These are phyloP conservation scores for Viridothelium virens DNA, from an alignment of 495 filamentous ascomycete species.

Conservation along the genomic window DNA sequence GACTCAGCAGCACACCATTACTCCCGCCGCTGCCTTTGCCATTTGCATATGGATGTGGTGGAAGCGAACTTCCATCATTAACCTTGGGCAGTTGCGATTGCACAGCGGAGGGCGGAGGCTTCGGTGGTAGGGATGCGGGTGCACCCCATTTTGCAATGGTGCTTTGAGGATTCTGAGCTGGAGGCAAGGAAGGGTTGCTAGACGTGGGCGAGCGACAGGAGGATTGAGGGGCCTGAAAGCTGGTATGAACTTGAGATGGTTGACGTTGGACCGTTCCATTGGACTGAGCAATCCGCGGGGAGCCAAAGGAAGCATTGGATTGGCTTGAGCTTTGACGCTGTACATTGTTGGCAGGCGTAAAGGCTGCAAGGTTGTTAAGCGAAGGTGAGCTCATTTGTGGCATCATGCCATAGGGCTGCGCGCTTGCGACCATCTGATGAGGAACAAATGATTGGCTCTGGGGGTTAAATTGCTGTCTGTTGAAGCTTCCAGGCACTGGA, in stretches of 20 bases:
- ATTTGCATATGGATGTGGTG: slow-evolving; percentile 9
- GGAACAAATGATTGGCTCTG: slow-evolving; percentile 88
- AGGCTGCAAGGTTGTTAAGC: slow-evolving; percentile 8
- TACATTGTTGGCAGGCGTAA: not conserved
- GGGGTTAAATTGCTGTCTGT: slow-evolving; percentile 80
- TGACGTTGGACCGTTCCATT: slow-evolving; percentile 14
- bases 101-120: slow-evolving; percentile 34
- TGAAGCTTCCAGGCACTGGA: slow-evolving; percentile 73
- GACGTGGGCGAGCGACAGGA: slow-evolving; percentile 14
- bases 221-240: slow-evolving; percentile 26
- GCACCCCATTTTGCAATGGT: slow-evolving; percentile 41
- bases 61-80: slow-evolving; percentile 7
- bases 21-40: slow-evolving; percentile 1
- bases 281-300: slow-evolving; percentile 11
- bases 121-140: slow-evolving; percentile 38
- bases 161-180: slow-evolving; percentile 26
- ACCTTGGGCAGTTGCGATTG: slow-evolving; percentile 28
- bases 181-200: slow-evolving; percentile 13
- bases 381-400: slow-evolving; percentile 6
- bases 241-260: slow-evolving; percentile 20
- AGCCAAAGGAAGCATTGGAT: slow-evolving; percentile 15
- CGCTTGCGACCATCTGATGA: slow-evolving; percentile 11
- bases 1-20: not conserved
- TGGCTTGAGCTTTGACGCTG: slow-evolving; percentile 18
- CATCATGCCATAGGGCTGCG: not conserved